Evolutionary conservation across 129 eudicot genomes (phyloP).

Genomic region (Smallanthus sonchifolius): DNA sequence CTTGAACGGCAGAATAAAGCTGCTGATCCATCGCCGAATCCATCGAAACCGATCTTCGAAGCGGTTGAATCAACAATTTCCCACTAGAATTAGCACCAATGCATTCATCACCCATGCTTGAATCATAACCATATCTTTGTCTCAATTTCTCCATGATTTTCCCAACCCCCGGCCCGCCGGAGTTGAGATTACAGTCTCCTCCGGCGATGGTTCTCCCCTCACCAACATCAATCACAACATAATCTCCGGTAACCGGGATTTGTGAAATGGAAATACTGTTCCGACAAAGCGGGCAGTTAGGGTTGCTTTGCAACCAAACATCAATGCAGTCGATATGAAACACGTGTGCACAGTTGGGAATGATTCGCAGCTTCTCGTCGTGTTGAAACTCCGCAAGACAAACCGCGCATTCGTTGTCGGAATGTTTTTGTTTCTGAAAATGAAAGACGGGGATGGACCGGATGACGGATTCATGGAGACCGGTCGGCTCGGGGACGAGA

Average conservation of each 20-base stretch:
- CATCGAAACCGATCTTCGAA: slow-evolving; percentile 83
- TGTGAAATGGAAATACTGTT: slow-evolving; percentile 50
- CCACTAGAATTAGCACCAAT: slow-evolving; percentile 45
- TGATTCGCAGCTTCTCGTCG: slow-evolving; percentile 58
- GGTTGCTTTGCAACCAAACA: slow-evolving; percentile 82
- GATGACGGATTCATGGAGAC: slow-evolving; percentile 69
- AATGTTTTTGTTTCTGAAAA: slow-evolving; percentile 33
- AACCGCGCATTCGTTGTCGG: slow-evolving; percentile 63
- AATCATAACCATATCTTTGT: slow-evolving; percentile 30
- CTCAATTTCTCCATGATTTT: slow-evolving; percentile 15
- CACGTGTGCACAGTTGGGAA: slow-evolving; percentile 80
- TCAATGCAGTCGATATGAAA: slow-evolving; percentile 94
- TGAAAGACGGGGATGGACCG: slow-evolving; percentile 68
- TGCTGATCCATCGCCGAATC: slow-evolving; percentile 74
- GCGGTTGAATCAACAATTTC: slow-evolving; percentile 46
- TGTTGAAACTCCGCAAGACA: slow-evolving; percentile 73
- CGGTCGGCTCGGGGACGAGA: slow-evolving; percentile 35
- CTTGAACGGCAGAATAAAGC: slow-evolving; percentile 67
- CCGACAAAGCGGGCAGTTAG: slow-evolving; percentile 90
- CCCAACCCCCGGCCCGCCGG: not conserved
- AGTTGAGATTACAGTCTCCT: not conserved
- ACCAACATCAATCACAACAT: slow-evolving; percentile 63
- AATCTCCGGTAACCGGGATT: slow-evolving; percentile 33
- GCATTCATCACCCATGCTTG: slow-evolving; percentile 93
- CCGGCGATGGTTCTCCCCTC: not conserved